A percentile compares a stretch with the other conserved stretches of the same genome.
phyloP scores from a whole-genome alignment of 306 rosid genomes.

The Fragaria ananassa region DNA sequence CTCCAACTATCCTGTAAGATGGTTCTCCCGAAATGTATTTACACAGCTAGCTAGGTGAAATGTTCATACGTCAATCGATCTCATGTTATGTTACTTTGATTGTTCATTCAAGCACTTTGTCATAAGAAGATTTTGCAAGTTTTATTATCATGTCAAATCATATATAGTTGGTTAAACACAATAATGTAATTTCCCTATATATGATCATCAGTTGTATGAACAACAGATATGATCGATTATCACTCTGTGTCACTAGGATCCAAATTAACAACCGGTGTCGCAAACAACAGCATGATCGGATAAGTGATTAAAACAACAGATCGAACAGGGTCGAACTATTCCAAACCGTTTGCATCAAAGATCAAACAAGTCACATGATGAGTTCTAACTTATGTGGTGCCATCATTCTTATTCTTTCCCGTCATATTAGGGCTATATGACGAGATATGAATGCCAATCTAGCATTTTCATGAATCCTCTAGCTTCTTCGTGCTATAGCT shows the following conservation, averaged over 20 bases:
- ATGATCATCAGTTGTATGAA: neutral
- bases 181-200: no score
- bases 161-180: no score
- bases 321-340: conserved; percentile 5
- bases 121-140: no score
- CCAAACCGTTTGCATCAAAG: conserved; percentile 37
- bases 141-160: neutral
- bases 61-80: neutral
- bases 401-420: neutral
- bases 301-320: conserved; percentile 31
- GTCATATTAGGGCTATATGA: neutral
- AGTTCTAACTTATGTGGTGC: conserved; percentile 33
- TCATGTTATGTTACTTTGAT: no score
- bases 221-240: neutral
- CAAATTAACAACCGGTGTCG: neutral
- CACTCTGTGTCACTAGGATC: neutral
- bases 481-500: conserved; percentile 25
- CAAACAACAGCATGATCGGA: neutral
- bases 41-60: no score
- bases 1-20: neutral
- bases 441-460: neutral
- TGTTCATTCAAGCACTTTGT: no score
- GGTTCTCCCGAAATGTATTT: no score
- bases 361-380: conserved; percentile 55
- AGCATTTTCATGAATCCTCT: neutral